Conservation (phyloP, 805 yeast species). For the Saccharomycopsis javanensis region DNA sequence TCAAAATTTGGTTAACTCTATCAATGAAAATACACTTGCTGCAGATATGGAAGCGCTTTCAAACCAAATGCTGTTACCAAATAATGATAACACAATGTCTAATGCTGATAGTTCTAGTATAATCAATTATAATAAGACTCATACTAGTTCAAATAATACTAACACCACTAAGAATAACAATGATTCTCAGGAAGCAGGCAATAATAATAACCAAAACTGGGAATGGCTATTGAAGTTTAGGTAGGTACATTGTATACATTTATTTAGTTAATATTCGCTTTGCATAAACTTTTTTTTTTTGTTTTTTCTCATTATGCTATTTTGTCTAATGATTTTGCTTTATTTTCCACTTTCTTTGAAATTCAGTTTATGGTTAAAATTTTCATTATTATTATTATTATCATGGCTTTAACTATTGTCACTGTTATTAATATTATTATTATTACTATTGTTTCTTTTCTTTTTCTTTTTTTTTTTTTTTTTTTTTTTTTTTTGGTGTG, state of each 20-base stretch:
- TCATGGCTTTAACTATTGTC: too few relatives aligned
- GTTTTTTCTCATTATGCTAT: too few relatives aligned
- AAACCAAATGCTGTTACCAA: background rate
- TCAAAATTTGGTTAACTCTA: background rate
- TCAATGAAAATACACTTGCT: background rate
- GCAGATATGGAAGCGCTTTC: constrained; percentile 2
- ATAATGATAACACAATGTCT: constrained; percentile 1
- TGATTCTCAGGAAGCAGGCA: background rate
- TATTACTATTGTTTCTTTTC: too few relatives aligned
- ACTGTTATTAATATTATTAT: too few relatives aligned
- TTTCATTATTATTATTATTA: too few relatives aligned
- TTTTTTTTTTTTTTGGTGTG: background rate
- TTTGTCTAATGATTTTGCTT: too few relatives aligned
- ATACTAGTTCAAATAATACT: background rate
- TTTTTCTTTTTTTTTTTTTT: background rate
- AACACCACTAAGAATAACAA: background rate
- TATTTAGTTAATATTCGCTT: background rate
- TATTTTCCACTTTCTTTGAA: too few relatives aligned
- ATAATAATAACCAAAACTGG: constrained; percentile 17
- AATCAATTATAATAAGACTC: background rate
- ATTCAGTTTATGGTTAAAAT: too few relatives aligned
- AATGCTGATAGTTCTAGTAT: background rate
- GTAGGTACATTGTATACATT: background rate
- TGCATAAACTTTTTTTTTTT: background rate
- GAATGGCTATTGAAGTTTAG: constrained; percentile 18